Conservation (phyloP, 148 eudicot species). For the Drosera capensis region DNA sequence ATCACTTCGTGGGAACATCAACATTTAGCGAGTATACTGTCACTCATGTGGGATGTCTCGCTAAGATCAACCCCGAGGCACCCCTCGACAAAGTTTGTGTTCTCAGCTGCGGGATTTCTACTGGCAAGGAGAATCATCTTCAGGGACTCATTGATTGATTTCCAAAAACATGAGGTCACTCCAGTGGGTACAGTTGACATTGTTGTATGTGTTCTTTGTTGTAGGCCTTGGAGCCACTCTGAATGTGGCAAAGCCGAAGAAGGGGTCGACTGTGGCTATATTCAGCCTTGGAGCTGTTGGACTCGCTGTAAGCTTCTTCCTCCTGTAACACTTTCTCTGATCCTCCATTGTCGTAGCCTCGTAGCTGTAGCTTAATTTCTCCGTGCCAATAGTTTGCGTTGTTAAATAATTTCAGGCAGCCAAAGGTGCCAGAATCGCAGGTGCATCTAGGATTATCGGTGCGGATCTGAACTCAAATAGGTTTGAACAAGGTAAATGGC, state of each 20-base stretch:
- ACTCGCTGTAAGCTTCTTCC: constrained; percentile 59
- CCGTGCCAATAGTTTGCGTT: not conserved
- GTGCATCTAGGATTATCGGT: constrained; percentile 65
- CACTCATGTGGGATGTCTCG: constrained; percentile 96
- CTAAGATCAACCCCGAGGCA: constrained; percentile 84
- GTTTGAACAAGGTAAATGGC: constrained; percentile 25
- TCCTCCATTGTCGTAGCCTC: not conserved
- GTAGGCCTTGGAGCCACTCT: constrained; percentile 69
- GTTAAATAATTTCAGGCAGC: constrained; percentile 9
- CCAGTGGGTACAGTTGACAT: too few species aligned
- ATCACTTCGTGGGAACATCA: constrained; percentile 99
- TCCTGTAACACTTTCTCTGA: not conserved
- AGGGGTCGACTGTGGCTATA: constrained; percentile 66
- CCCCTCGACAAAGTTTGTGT: constrained; percentile 98
- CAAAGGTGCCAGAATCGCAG: constrained; percentile 63
- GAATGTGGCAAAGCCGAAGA: constrained; percentile 72
- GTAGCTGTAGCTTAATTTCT: not conserved
- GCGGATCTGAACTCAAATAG: constrained; percentile 15
- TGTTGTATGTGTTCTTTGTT: too few species aligned
- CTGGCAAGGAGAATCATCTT: constrained; percentile 65
- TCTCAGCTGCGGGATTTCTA: constrained; percentile 97
- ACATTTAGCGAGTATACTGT: constrained; percentile 98
- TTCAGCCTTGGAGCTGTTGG: constrained; percentile 87
- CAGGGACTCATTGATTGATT: too few species aligned
- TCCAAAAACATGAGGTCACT: too few species aligned